phyloP scores from a whole-genome alignment of 495 filamentous ascomycete species.

The Barbatosphaeria neglecta region DNA sequence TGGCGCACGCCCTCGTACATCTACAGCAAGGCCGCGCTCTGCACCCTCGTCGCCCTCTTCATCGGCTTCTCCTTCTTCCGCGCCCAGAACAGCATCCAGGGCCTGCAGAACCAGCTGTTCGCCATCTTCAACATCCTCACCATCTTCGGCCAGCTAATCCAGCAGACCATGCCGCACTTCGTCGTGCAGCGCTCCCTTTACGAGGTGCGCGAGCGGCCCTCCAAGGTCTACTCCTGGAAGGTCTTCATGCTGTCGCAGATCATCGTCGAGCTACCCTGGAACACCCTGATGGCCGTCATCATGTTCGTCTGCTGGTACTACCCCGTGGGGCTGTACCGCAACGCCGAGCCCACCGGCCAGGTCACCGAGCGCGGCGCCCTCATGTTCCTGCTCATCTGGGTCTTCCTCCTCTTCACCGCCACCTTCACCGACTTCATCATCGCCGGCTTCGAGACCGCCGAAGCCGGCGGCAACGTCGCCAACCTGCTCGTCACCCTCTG shows the following conservation, averaged over 20 bases:
- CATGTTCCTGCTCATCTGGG: slow-evolving; percentile 53
- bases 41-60: slow-evolving; percentile 53
- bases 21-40: slow-evolving; percentile 55
- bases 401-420: slow-evolving; percentile 58
- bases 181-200: slow-evolving; percentile 67
- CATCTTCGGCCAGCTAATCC: slow-evolving; percentile 62
- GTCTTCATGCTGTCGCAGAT: slow-evolving; percentile 74
- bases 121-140: slow-evolving; percentile 72
- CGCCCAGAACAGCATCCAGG: slow-evolving; percentile 56
- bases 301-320: slow-evolving; percentile 74
- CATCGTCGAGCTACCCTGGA: slow-evolving; percentile 65
- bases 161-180: slow-evolving; percentile 82
- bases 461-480: slow-evolving; percentile 53
- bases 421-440: slow-evolving; percentile 61
- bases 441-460: slow-evolving; percentile 53
- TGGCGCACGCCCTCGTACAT: slow-evolving; percentile 84
- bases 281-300: slow-evolving; percentile 54
- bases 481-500: slow-evolving; percentile 56
- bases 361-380: slow-evolving; percentile 49
- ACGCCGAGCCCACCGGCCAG: slow-evolving; percentile 47
- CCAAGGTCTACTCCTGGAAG: slow-evolving; percentile 73
- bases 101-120: slow-evolving; percentile 82
- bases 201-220: slow-evolving; percentile 75
- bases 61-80: slow-evolving; percentile 84
- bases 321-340: slow-evolving; percentile 62